A percentile compares a stretch with the other conserved stretches of the same genome.
Conservation (phyloP, 2,329 filamentous ascomycete genomes). For the Fonsecaea pugnacius region DNA sequence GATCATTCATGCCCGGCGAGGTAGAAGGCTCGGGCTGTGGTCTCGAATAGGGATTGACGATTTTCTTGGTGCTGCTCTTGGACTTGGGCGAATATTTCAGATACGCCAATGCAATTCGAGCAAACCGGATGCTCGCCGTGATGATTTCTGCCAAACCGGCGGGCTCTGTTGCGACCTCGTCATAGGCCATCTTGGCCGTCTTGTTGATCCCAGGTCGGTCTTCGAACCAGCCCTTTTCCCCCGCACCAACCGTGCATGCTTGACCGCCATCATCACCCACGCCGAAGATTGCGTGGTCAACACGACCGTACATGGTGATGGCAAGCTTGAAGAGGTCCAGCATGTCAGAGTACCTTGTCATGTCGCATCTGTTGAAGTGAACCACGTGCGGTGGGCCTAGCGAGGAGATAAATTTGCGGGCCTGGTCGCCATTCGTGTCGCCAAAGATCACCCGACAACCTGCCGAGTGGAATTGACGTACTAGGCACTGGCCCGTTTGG, state of each 20-base stretch:
- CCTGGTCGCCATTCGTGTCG: slow-evolving; percentile 44
- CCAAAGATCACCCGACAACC: slow-evolving; percentile 53
- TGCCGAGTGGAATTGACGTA: slow-evolving; percentile 45
- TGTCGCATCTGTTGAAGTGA: slow-evolving; percentile 50
- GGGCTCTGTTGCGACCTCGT: slow-evolving; percentile 44
- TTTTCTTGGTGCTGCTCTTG: slow-evolving; percentile 22
- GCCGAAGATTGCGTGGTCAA: slow-evolving; percentile 54
- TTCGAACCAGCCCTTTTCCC: slow-evolving; percentile 34
- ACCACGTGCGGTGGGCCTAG: slow-evolving; percentile 30
- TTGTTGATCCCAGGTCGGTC: slow-evolving; percentile 28
- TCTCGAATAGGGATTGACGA: slow-evolving; percentile 29
- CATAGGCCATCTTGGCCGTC: slow-evolving; percentile 47
- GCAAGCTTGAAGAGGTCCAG: slow-evolving; percentile 54
- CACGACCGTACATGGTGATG: slow-evolving; percentile 49
- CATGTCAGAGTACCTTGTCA: slow-evolving; percentile 53
- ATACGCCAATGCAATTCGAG: slow-evolving; percentile 56
- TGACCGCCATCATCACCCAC: slow-evolving; percentile 36
- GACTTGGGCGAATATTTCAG: slow-evolving; percentile 46
- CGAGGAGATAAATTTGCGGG: slow-evolving; percentile 34
- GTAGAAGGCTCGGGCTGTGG: slow-evolving; percentile 14
- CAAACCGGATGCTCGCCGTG: slow-evolving; percentile 53
- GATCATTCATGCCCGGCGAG: slow-evolving; percentile 41
- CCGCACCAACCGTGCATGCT: slow-evolving; percentile 26
- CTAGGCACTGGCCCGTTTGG: slow-evolving; percentile 51
- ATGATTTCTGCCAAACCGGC: slow-evolving; percentile 50